Conservation (phyloP, 2,329 filamentous ascomycete genomes). For the Pseudogymnoascus sp. region DNA sequence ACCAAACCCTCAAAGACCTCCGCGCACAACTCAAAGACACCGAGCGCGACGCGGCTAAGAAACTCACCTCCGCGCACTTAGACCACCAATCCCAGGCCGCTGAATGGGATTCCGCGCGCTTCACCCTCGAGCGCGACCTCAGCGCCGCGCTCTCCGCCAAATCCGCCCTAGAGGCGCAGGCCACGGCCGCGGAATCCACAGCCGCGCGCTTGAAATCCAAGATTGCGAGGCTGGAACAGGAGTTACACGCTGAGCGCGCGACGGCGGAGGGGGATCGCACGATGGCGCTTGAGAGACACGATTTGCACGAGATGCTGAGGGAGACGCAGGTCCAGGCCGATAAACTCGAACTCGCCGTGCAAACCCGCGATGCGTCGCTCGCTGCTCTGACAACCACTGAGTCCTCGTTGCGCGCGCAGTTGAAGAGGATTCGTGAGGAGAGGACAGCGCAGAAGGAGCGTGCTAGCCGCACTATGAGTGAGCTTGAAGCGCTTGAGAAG, state of each 20-base stretch:
- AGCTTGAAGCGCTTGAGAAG: slow-evolving; percentile 28
- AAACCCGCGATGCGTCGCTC: slow-evolving; percentile 60
- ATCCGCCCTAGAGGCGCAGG: slow-evolving; percentile 29
- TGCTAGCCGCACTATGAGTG: slow-evolving; percentile 16
- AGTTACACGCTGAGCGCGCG: slow-evolving; percentile 46
- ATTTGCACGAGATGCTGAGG: slow-evolving; percentile 53
- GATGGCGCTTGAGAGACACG: slow-evolving; percentile 48
- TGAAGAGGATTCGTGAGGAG: slow-evolving; percentile 62
- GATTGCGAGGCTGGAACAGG: slow-evolving; percentile 35
- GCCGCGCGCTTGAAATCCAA: slow-evolving; percentile 42
- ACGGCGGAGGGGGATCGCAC: slow-evolving; percentile 51
- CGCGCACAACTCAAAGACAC: slow-evolving; percentile 41
- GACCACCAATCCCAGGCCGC: slow-evolving; percentile 43
- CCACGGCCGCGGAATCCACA: slow-evolving; percentile 38
- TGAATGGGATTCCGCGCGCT: slow-evolving; percentile 28
- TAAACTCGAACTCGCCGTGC: slow-evolving; percentile 64
- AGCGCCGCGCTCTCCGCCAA: slow-evolving; percentile 40
- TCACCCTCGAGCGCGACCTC: slow-evolving; percentile 32
- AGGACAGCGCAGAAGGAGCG: slow-evolving; percentile 36
- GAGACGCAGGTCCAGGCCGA: slow-evolving; percentile 57
- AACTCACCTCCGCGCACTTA: slow-evolving; percentile 39
- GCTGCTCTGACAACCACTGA: slow-evolving; percentile 49
- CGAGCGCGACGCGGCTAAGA: slow-evolving; percentile 33
- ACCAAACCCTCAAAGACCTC: slow-evolving; percentile 51
- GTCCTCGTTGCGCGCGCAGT: slow-evolving; percentile 53